Conservation (phyloP, 768 basidiomycete species). For the Candolleomyces efflorescens region DNA sequence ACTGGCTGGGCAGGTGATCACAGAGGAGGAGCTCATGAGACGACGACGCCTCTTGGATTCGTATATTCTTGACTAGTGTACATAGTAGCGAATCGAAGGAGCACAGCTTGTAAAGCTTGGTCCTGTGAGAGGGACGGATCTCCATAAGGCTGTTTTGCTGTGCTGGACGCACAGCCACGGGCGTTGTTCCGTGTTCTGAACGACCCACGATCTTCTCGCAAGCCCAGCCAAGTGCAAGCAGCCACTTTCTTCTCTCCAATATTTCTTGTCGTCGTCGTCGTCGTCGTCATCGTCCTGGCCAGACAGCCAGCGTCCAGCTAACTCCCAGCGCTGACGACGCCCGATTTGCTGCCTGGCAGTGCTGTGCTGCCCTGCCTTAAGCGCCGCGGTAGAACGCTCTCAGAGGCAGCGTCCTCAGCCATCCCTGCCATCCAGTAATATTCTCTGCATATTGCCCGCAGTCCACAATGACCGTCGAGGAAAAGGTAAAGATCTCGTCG, state of each 20-base stretch:
- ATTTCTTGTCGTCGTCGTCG: background rate
- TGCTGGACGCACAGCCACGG: conserved; percentile 16
- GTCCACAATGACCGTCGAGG: background rate
- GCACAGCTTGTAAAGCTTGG: conserved; percentile 28
- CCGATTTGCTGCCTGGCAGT: conserved; percentile 11
- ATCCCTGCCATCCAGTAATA: background rate
- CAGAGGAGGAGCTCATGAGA: conserved; percentile 75
- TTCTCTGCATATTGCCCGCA: background rate
- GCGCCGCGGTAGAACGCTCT: conserved; percentile 7
- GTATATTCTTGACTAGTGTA: conserved; percentile 51
- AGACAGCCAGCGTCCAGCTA: background rate
- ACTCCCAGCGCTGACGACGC: conserved; percentile 1
- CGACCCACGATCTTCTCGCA: conserved; percentile 12
- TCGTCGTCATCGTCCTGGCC: background rate
- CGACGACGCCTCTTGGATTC: conserved; percentile 74
- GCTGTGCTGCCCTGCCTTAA: conserved; percentile 10
- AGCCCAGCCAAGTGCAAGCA: too few species aligned
- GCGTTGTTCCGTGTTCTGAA: conserved; percentile 9
- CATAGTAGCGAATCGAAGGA: conserved; percentile 6
- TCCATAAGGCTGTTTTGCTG: conserved; percentile 33
- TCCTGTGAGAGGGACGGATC: conserved; percentile 18
- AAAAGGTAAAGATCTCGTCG: background rate
- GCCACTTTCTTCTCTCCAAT: too few species aligned
- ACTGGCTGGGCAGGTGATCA: conserved; percentile 61
- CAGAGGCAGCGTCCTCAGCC: background rate